These are phyloP conservation scores for Glomus cerebriforme DNA, from an alignment of 192 early-diverging fungal species.

Conservation along the genomic window DNA sequence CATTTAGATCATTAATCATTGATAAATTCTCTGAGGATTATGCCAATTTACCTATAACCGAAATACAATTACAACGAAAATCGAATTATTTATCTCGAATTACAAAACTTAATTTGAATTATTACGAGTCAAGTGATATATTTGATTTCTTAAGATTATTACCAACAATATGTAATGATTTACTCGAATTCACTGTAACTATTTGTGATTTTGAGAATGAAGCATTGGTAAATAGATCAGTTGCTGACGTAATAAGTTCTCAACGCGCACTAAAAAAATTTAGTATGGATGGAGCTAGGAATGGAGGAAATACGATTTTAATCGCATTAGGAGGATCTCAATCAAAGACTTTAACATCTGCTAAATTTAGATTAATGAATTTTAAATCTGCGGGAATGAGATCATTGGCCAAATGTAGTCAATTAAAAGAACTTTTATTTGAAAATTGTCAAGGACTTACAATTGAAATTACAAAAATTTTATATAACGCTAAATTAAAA, in stretches of 20 bases:
- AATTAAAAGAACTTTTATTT: neutral
- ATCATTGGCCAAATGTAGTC: neutral
- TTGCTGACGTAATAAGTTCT: neutral
- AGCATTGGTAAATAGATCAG: neutral
- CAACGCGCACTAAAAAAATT: neutral
- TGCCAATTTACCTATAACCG: neutral
- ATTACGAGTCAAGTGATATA: neutral
- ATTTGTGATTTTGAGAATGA: neutral
- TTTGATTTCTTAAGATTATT: neutral
- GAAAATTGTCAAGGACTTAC: conserved; percentile 1
- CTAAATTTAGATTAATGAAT: neutral
- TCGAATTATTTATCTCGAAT: neutral
- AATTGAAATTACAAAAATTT: neutral
- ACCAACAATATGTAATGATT: neutral
- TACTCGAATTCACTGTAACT: neutral
- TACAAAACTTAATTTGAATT: neutral
- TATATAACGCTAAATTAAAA: neutral
- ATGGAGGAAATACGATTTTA: neutral
- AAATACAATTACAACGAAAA: neutral
- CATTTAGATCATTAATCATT: neutral
- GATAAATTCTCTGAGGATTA: neutral
- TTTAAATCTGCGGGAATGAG: neutral
- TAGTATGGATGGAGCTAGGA: neutral
- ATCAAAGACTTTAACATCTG: neutral
- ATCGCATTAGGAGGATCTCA: neutral